Percentiles rank a stretch among this genome's conserved stretches.
Evolutionary conservation across 1,284 basidiomycete genomes (phyloP).

Genomic region (Ustilago loliicola): DNA sequence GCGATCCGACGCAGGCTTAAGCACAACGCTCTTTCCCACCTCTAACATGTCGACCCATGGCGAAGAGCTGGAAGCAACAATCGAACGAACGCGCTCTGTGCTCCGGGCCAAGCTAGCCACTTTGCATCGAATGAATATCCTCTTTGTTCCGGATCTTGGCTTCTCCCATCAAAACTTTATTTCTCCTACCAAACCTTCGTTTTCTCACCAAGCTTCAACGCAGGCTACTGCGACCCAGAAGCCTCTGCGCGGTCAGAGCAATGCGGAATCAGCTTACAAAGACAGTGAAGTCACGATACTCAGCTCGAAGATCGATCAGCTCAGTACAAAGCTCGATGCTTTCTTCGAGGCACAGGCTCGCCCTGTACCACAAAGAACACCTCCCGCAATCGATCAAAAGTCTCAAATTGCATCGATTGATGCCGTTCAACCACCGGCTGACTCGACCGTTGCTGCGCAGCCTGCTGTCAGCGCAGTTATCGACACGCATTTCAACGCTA

Average conservation of each 20-base stretch:
- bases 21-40: background rate
- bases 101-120: slow-evolving; percentile 15
- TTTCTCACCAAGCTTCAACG: background rate
- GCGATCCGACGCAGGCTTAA: background rate
- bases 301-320: slow-evolving; percentile 14
- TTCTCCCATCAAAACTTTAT: background rate
- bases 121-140: slow-evolving; percentile 28
- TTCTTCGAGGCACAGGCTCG: slow-evolving; percentile 1
- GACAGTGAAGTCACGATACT: slow-evolving; percentile 11
- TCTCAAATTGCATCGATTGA: background rate
- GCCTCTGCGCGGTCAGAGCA: too few species aligned
- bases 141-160: slow-evolving; percentile 13
- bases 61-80: background rate
- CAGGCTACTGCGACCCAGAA: too few species aligned
- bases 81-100: background rate
- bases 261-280: background rate
- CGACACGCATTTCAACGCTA: background rate
- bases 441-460: background rate
- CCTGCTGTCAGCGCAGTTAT: background rate
- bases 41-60: background rate
- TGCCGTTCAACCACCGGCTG: background rate
- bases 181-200: background rate
- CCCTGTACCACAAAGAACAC: background rate
- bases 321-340: slow-evolving; percentile 22
- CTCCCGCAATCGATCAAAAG: background rate